Evolutionary conservation across 495 filamentous ascomycete genomes (phyloP), one percentile per base, ranked within the genome.

Genomic region (Thozetella sp.): DNA sequence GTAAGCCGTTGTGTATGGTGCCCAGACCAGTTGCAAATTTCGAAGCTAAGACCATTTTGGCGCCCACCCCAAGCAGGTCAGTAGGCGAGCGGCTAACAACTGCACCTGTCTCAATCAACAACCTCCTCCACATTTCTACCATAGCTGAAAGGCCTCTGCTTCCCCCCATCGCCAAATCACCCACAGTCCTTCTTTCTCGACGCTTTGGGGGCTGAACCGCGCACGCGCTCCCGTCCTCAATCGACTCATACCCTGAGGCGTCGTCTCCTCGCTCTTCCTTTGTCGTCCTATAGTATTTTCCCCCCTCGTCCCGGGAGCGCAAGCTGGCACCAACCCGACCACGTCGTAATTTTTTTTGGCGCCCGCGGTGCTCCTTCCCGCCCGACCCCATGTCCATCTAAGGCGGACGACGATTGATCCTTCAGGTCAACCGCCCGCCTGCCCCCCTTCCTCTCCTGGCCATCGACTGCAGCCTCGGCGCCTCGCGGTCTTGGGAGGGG

Each of bases 41-140:
- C 43, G 10, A 20, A 48, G 59, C 59, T 61, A 61, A 50, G 54
- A 56, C 54, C 54, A 46, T 53, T 56, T 61, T 25, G 59, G 59
- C 37, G 34, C 37, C 23, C 22, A 22, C 22, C n/a, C 53, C 51
- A 11, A 20, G 23, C 22, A 19, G 53, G 22, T 22, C 46, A 24
- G 22, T 37, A 50, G 27, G 27, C 26, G 27, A 53, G 40, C 54
- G 55, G 59, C 43, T 48, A 48, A 48, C 43, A 48, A 48, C 43
- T 48, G 43, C 43, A 48, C 43, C 43, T 20, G 43, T 48, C 43
- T 48, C 43, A 48, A 48, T 48, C 43, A 48, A 48, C 43, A 48
- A 48, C 43, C 43, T 48, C 43, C 43, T 15, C 43, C 12, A 48
- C 3, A 15, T n/a, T n/a, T 15, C 43, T 20, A 19, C 43, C 43